Base-by-base conservation (phyloP, 352 stramenopile genomes). In the Pythium oligandrum region DNA sequence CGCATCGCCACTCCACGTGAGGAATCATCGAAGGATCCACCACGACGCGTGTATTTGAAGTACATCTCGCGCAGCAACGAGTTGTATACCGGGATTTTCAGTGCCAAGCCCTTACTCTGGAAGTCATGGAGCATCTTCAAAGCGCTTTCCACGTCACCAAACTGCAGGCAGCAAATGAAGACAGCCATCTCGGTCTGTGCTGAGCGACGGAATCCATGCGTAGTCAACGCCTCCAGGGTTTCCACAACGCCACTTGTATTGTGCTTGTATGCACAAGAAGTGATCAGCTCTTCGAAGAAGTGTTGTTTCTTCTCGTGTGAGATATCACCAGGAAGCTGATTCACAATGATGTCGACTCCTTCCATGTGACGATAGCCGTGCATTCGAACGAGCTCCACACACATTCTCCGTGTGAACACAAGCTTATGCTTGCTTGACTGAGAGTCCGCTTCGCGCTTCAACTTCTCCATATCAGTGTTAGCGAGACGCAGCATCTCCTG, bases 31-130 rank as follows among this genome's bases (percentile, higher is more conserved):
- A 89, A 87, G 3, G 51, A 55, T 34, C 68, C 57, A 3, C 78
- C 73, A 1, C 75, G 73, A 12, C 78, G 73, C 1, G 80, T 88
- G 54, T 83, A 88, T 53, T 91, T 88, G 57, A 84, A 82, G 57
- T 86, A 89, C 53, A 91, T 78, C 44, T 91, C 80, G 17, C 72
- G 80, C 46, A 91, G 60, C 26, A 88, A 56, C 30, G 80, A 88
- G 33, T 83, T 71, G 51, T 91, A 91, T 32, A 83, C 73, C 17
- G 78, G 78, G 4, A 88, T 71, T 4, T 62, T 37, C 50, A 88
- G 59, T 57, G 88, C 61, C 35, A 86, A 47, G 1, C 32, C 54
- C 4, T 54, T 51, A 39, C 62, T 48, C 59, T 91, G 80, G 43
- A 86, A 83, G 34, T 63, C 58, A 2, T 73, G 64, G 44, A 91